Base-by-base conservation (phyloP, 2,329 filamentous ascomycete species). In the Fusarium subglutinans region DNA sequence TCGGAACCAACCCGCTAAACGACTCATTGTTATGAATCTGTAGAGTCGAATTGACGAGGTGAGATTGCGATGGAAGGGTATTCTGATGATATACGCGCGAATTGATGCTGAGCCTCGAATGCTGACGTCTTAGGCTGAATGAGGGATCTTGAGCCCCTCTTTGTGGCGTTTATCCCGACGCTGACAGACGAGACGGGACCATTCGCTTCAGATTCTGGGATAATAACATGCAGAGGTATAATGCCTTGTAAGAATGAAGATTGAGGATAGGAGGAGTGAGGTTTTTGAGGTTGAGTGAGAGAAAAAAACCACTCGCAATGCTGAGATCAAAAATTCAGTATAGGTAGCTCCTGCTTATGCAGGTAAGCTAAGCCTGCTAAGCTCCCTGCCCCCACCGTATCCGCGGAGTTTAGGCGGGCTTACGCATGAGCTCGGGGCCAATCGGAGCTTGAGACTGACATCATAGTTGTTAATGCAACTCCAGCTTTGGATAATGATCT, bases 1-100 rank as follows among this genome's bases (percentile, higher is more conserved):
- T 74, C 87, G 86, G 76, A 90, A 85, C 88, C 88, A 90, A 57
- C 84, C 83, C 48, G 85, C 81, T 33, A 89, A 78, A 62, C 84
- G 83, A 79, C 84, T 87, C 86, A 88, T 88, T 68, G 35, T 79
- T 76, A 26, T 13, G 26, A 18, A 40, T 10, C 3, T 26, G 2
- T 17, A n/a, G n/a, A 8, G 1, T 51, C 2, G 1, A 38, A 62
- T 47, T 61, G 33, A 45, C 47, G 30, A 33, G 15, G 30, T 18
- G 24, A n/a, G 35, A 12, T 38, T 13, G 37, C 12, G 17, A 28
- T 28, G 20, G 28, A 12, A 33, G 12, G 11, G 12, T 51, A 15
- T 10, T 28, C 20, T 24, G 17, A 11, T 26, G 28, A 47, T 60
- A 18, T 50, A 59, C 35, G 44, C 20, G 28, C 35, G 20, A 43